Evolutionary conservation across 2,329 filamentous ascomycete genomes (phyloP), one percentile per base, ranked within the genome.

Genomic region (Penicillium palitans): DNA sequence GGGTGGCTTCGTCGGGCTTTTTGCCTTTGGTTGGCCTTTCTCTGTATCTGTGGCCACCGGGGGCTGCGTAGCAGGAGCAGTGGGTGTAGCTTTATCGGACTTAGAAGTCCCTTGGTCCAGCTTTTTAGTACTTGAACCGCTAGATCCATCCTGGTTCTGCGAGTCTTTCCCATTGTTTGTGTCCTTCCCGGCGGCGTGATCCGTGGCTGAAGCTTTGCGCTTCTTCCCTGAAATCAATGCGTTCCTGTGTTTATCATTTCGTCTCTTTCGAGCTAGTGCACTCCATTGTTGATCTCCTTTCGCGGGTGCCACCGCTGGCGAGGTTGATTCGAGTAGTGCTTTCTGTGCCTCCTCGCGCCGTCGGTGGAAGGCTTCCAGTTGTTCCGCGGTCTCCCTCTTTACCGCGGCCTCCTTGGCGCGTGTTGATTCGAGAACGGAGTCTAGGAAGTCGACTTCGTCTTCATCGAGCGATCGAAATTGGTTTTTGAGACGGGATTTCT

Each of bases 261-360:
- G 81, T 63, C 82, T 76, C 70, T 85, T 86, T 54, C 79, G 78
- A 21, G 76, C 76, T 13, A 76, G 75, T 17, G 78, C 74, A 5
- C 72, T 71, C 84, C 84, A 86, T 52, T 80, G 74, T 52, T 80
- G 74, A 49, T 79, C 78, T 52, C 74, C 74, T 49, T 76, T 72
- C 4, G 66, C 70, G 3, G 72, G 70, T 2, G 64, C 66, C 4
- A 70, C 65, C 42, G 75, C 69, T 13, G 63, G 72, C 6, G 71
- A 68, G n/a, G 68, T 70, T 24, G 74, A 71, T 46, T 78, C 77
- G 10, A 76, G 57, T 10, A 78, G 66, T 61, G 75, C 79, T 63
- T 80, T 80, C 69, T 87, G 84, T 0, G 80, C 83, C 61, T 85
- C 81, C 61, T 87, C 83, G 59, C 83, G 84, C 65, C 84, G 82